A percentile compares a stretch with the other conserved stretches of the same genome.
phyloP scores from a whole-genome alignment of 805 yeast species.

The Tetrapisispora pingtungensis region DNA sequence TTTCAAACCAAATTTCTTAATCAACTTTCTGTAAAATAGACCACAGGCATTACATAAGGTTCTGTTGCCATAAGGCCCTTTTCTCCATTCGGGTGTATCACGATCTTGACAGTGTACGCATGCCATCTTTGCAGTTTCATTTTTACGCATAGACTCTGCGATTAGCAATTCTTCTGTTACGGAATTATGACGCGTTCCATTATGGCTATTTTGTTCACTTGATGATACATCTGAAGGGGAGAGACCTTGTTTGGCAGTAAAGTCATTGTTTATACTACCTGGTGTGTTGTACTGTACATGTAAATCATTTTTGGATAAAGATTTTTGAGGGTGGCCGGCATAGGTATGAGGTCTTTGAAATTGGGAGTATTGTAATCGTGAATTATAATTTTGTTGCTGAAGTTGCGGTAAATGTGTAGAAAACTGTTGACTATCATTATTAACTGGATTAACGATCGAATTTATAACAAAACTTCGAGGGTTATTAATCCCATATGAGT shows the following conservation, averaged over 20 bases:
- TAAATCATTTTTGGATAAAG: not conserved
- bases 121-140: conserved; percentile 11
- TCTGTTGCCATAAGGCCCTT: conserved; percentile 78
- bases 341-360: conserved; percentile 1
- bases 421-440: not conserved
- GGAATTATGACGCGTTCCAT: conserved; percentile 1
- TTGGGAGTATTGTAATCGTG: not conserved
- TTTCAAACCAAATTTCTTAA: conserved; percentile 29
- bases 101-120: conserved; percentile 66
- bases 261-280: not conserved
- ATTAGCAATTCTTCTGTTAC: conserved; percentile 10
- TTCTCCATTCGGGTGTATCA: conserved; percentile 88
- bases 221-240: not conserved
- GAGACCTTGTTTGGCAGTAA: not conserved
- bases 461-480: not conserved
- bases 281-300: not conserved
- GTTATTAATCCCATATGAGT: not conserved
- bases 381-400: not conserved
- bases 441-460: not conserved
- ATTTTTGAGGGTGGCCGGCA: not conserved
- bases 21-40: conserved; percentile 54
- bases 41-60: conserved; percentile 94
- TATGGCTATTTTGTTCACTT: not conserved
- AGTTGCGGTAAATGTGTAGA: not conserved
- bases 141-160: conserved; percentile 9